A percentile compares a stretch with the other conserved stretches of the same genome.
Evolutionary conservation across 345 rosid genomes (phyloP).

Genomic region (Aurinia saxatilis): DNA sequence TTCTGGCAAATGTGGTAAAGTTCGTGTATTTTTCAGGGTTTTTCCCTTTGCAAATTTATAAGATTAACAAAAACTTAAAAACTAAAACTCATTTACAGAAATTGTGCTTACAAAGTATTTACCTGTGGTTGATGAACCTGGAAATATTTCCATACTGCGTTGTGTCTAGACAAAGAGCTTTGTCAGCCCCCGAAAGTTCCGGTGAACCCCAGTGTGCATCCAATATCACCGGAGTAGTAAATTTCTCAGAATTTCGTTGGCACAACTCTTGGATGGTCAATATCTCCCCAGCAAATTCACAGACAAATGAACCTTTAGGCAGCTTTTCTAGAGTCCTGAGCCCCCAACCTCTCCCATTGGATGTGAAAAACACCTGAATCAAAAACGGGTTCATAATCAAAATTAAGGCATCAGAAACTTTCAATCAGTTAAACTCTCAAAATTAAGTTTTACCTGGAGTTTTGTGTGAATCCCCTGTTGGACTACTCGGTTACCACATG

Average conservation of each 20-base stretch:
- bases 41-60: not conserved
- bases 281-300: conserved; percentile 87
- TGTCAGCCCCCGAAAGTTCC: conserved; percentile 40
- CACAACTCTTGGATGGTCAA: conserved; percentile 59
- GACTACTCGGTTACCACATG: conserved; percentile 83
- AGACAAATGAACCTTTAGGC: conserved; percentile 73
- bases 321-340: conserved; percentile 56
- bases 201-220: conserved; percentile 87
- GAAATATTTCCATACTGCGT: conserved; percentile 71
- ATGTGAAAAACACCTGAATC: conserved; percentile 57
- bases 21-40: too few species aligned
- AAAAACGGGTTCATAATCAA: not conserved
- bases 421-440: too few species aligned
- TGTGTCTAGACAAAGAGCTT: conserved; percentile 85
- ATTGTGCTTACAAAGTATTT: not conserved
- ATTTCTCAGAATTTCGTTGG: conserved; percentile 40
- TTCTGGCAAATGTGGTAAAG: too few species aligned
- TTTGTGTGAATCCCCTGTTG: conserved; percentile 74
- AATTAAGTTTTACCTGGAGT: too few species aligned
- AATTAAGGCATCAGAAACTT: not conserved
- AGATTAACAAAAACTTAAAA: not conserved
- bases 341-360: conserved; percentile 86
- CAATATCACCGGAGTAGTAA: conserved; percentile 50
- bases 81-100: not conserved
- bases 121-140: conserved; percentile 92